A percentile compares a stretch with the other conserved stretches of the same genome.
Conservation (phyloP, 257 asterid genomes). For the Salvia hispanica region DNA sequence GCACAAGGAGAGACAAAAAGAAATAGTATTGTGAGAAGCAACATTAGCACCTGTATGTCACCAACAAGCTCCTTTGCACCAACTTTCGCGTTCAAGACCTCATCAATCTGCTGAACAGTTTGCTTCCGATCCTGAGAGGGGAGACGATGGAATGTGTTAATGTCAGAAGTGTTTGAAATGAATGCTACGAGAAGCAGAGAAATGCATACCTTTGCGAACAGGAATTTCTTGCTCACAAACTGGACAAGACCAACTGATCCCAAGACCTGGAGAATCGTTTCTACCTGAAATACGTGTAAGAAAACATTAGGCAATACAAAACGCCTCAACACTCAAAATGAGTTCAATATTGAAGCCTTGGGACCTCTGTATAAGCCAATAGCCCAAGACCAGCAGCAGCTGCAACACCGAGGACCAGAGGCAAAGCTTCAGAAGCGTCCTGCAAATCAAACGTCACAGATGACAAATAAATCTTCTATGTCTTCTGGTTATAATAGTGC, state of each 20-base stretch:
- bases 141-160: constrained; percentile 22
- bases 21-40: background rate
- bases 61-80: constrained; percentile 83
- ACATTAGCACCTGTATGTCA: constrained; percentile 68
- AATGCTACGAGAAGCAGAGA: background rate
- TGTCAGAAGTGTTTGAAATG: background rate
- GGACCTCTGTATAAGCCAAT: constrained; percentile 81
- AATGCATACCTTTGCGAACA: constrained; percentile 75
- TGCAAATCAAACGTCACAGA: constrained; percentile 34
- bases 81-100: constrained; percentile 63
- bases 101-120: constrained; percentile 73
- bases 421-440: constrained; percentile 59
- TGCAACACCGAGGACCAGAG: constrained; percentile 68
- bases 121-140: constrained; percentile 79
- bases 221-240: constrained; percentile 80
- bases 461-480: background rate
- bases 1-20: background rate
- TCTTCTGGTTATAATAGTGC: background rate
- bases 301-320: constrained; percentile 14
- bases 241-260: constrained; percentile 90
- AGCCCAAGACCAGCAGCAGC: constrained; percentile 80
- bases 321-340: background rate
- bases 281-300: constrained; percentile 57
- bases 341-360: constrained; percentile 10
- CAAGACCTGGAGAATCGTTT: constrained; percentile 76